Conservation (phyloP, 768 basidiomycete species). For the Termitomyces sp. region DNA sequence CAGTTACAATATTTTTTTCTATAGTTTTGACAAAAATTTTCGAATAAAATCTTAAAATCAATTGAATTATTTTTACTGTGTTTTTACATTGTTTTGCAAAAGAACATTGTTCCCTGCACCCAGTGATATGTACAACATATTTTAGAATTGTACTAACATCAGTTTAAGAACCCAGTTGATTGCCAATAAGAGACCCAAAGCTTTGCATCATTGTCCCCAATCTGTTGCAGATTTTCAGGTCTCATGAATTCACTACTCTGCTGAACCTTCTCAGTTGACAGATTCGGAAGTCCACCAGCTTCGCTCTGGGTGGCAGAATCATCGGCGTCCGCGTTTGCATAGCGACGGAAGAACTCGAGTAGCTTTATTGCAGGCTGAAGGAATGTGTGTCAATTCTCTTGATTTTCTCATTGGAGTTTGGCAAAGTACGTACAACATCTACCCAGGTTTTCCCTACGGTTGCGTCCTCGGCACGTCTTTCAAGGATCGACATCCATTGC, state of each 20-base stretch:
- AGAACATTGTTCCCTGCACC: no score
- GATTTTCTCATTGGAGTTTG: background rate
- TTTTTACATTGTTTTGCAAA: no score
- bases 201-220: background rate
- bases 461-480: constrained; percentile 4
- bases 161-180: background rate
- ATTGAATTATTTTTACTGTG: no score
- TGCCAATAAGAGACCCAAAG: constrained; percentile 11
- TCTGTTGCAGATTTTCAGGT: background rate
- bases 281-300: constrained; percentile 1
- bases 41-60: no score
- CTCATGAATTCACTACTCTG: background rate
- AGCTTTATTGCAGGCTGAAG: constrained; percentile 28
- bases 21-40: no score
- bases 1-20: no score
- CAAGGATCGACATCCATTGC: constrained; percentile 14
- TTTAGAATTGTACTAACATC: background rate
- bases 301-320: background rate
- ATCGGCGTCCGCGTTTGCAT: constrained; percentile 10
- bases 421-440: constrained; percentile 3
- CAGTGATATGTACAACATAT: background rate
- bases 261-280: constrained; percentile 1
- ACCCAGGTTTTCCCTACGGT: background rate
- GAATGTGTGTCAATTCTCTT: background rate
- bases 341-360: constrained; percentile 24